Conservation (phyloP, 225 moss, liverwort and hornwort species). For the Takakia lepidozioides region DNA sequence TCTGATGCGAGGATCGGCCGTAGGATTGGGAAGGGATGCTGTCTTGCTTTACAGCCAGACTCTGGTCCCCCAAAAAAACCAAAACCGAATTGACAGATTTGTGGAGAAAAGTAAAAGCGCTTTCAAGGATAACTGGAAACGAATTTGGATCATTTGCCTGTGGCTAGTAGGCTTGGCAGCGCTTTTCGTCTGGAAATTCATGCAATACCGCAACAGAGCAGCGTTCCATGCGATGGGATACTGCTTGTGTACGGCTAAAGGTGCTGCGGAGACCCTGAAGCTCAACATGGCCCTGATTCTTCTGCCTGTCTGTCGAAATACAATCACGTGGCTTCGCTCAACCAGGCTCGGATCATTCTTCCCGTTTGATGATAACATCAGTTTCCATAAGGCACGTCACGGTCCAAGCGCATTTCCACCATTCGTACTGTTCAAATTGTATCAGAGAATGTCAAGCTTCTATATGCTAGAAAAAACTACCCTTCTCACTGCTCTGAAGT, state of each 20-base stretch:
- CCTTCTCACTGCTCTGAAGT: too few relatives aligned
- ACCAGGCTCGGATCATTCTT: conserved; percentile 54
- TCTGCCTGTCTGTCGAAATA: conserved; percentile 94
- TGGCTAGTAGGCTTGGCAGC: conserved; percentile 63
- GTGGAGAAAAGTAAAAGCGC: conserved; percentile 44
- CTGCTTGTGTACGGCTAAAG: conserved; percentile 76
- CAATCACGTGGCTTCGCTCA: conserved; percentile 77
- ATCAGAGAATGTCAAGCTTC: too few relatives aligned
- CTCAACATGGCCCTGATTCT: conserved; percentile 93
- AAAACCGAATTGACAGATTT: conserved; percentile 21
- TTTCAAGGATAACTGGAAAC: conserved; percentile 78
- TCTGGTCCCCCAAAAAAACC: conserved; percentile 35
- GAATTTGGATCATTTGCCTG: conserved; percentile 63
- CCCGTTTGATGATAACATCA: conserved; percentile 91
- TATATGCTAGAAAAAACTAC: too few relatives aligned
- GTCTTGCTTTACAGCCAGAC: conserved; percentile 56
- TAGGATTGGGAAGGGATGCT: conserved; percentile 51
- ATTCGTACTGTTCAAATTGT: too few relatives aligned
- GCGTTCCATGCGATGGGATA: conserved; percentile 58
- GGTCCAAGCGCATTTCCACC: too few relatives aligned
- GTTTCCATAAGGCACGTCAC: conserved; percentile 97
- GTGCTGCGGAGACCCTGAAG: conserved; percentile 89
- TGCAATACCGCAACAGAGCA: conserved; percentile 46
- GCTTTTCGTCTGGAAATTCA: conserved; percentile 66
- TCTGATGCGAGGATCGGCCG: conserved; percentile 72